Base-by-base conservation (phyloP, 352 stramenopile species). In the Globisporangium radiosum region DNA sequence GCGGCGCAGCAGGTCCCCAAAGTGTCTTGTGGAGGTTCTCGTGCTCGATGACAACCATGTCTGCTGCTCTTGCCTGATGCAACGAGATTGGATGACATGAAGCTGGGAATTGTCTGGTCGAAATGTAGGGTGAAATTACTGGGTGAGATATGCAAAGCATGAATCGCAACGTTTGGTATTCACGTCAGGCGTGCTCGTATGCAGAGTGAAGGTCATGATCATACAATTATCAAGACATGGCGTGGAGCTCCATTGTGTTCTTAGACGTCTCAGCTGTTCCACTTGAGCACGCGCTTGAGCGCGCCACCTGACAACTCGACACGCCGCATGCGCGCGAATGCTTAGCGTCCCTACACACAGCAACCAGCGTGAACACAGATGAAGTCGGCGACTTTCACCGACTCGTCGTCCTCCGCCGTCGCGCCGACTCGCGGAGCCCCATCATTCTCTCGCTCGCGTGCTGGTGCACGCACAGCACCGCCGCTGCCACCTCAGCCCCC, bases 31-130 rank as follows among this genome's bases (percentile, higher is more conserved):
- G 75, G 49, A 91, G 70, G 19, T 71, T 63, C 43, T 86, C 70
- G 45, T 91, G 78, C 19, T 85, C 66, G 47, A 88, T 56, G 55
- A 89, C 76, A 40, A 88, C 81, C 81, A 91, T 90, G 9, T 43
- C 56, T 57, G 13, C 51, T 43, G 43, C 25, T 33, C 25, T 1
- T 33, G 25, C 0, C 25, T 33, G 25, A 33, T 33, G 25, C 25
- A 33, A 3, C 25, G 25, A 33, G 25, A 33, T 33, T 3, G 1
- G 25, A 33, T 33, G 25, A 33, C 25, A 33, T 33, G 25, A 33
- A 3, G 25, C 25, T 33, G 25, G 25, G 25, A 33, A 33, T 33
- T 33, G 25, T 47, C 15, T 47, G 7, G 13, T 17, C 11, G 4
- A 15, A 47, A 17, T 47, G 13, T 47, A 47, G 10, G 11, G 6